These are phyloP conservation scores for Fusarium foetens DNA, from an alignment of 2,329 filamentous ascomycete species.

Conservation along the genomic window DNA sequence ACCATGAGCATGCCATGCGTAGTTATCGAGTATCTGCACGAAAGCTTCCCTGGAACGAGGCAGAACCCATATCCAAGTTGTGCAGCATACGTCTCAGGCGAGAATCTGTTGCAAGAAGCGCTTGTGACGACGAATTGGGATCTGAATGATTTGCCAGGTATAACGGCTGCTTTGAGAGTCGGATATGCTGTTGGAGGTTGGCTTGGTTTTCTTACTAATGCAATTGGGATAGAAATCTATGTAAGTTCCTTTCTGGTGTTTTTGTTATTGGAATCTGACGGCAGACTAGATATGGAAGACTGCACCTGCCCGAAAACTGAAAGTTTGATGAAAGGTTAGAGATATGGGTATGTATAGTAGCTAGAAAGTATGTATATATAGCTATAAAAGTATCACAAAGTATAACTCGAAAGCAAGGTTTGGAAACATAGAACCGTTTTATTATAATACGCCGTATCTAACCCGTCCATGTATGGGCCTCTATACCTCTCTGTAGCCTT, in stretches of 20 bases:
- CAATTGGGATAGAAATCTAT: conserved; percentile 4
- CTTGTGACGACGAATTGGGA: conserved; percentile 22
- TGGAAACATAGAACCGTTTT: no score
- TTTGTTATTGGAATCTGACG: not conserved
- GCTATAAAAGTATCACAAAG: accelerated
- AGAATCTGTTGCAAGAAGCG: not conserved
- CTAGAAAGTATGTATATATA: no score
- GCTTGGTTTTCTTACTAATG: not conserved
- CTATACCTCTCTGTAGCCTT: accelerated
- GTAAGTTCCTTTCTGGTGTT: not conserved
- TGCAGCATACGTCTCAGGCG: not conserved
- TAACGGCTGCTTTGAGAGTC: not conserved
- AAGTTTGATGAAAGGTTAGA: not conserved
- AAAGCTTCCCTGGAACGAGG: not conserved
- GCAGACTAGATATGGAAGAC: not conserved
- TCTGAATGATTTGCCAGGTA: not conserved
- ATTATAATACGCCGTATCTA: not conserved
- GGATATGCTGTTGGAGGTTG: conserved; percentile 13
- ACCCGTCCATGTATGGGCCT: accelerated
- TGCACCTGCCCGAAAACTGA: not conserved
- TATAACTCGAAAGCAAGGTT: not conserved
- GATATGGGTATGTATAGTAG: not conserved
- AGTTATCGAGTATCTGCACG: conserved; percentile 8
- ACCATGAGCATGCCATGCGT: not conserved
- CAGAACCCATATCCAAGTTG: not conserved